Evolutionary conservation across 768 basidiomycete species (phyloP), one percentile per base, ranked within the genome.

Genomic region (Auricularia heimuer): DNA sequence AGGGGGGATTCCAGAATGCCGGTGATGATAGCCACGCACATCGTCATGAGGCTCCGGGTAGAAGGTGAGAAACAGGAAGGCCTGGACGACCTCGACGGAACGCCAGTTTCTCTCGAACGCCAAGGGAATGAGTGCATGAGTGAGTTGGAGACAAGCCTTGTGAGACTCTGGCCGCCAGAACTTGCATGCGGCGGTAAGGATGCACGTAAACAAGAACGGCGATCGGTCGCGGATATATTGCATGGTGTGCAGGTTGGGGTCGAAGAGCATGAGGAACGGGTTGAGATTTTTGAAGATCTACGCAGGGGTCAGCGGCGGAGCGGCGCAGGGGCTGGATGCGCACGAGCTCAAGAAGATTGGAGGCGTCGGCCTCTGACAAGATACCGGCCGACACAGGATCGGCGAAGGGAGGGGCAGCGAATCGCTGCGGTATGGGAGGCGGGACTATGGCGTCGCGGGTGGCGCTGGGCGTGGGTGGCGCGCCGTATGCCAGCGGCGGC

Each of bases 1-100:
- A 29, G 29, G 29, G 29, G 29, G 29, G 29, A 29, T 29, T 29
- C 29, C 29, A 29, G 2, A 29, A 29, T 29, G 29, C 29, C 21
- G 47, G 21, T 51, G 11, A 21, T 42, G 14, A 18, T 54, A 35
- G 61, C 2, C 24, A 73, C 82, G 60, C 68, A 89, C 89, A 64
- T 85, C 89, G 69, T 96, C 94, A 67, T 90, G 86, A 47, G 92
- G 89, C 69, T 92, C 90, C 72, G 83, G 88, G 91, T 92, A 95
- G 75, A 94, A 95, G 45, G 88, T 91, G 66, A 95, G 79, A 70
- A 91, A 92, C 21, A 89, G 87, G 73, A 93, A 90, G 34, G 92
- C 90, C 75, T 96, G 94, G 3, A 91, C 89, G 24, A 93, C 86
- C 75, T 94, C 93, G 63, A 95, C 85, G 67, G 86, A 81, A 73